Percentiles rank a stretch among this genome's conserved stretches.
phyloP scores from a whole-genome alignment of 257 asterid species.

The Penstemon davidsonii region DNA sequence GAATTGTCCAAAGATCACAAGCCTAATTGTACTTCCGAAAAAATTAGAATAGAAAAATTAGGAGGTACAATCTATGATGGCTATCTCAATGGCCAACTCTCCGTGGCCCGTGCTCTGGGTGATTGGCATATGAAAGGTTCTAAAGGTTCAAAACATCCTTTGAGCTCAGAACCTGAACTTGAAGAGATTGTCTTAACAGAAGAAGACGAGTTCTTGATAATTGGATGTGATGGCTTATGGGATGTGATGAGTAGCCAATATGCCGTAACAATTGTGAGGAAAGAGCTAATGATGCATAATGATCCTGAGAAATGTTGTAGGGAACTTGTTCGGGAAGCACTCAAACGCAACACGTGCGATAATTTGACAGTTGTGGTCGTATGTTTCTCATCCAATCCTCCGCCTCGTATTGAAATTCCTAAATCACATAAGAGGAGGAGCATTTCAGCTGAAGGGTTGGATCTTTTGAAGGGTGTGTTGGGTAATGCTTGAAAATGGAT shows the following conservation, averaged over 20 bases:
- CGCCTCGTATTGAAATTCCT: slow-evolving; percentile 45
- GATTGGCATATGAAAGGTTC: slow-evolving; percentile 95
- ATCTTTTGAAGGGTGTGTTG: slow-evolving; percentile 49
- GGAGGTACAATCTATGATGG: slow-evolving; percentile 84
- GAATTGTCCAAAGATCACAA: slow-evolving; percentile 84
- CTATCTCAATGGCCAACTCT: slow-evolving; percentile 84
- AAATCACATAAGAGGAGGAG: slow-evolving; percentile 49
- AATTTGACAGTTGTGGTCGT: slow-evolving; percentile 49
- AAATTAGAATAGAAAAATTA: slow-evolving; percentile 65
- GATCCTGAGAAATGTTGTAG: slow-evolving; percentile 70
- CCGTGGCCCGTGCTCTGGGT: slow-evolving; percentile 86
- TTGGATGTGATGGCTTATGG: slow-evolving; percentile 92
- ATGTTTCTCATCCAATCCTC: slow-evolving; percentile 50
- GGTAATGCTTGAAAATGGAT: slow-evolving; percentile 34
- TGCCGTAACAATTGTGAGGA: slow-evolving; percentile 80
- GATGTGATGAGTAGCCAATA: slow-evolving; percentile 92
- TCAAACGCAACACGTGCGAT: slow-evolving; percentile 50
- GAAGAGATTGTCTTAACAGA: slow-evolving; percentile 61
- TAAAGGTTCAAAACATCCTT: slow-evolving; percentile 60
- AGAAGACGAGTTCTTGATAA: slow-evolving; percentile 84
- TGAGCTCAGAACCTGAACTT: slow-evolving; percentile 80
- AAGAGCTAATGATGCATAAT: slow-evolving; percentile 76
- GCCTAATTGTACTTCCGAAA: slow-evolving; percentile 72
- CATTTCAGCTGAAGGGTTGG: slow-evolving; percentile 59
- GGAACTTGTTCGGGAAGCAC: slow-evolving; percentile 58